Evolutionary conservation across 2,329 filamentous ascomycete species (phyloP), one percentile per base, ranked within the genome.

Genomic region (Zymoseptoria ardabiliae): DNA sequence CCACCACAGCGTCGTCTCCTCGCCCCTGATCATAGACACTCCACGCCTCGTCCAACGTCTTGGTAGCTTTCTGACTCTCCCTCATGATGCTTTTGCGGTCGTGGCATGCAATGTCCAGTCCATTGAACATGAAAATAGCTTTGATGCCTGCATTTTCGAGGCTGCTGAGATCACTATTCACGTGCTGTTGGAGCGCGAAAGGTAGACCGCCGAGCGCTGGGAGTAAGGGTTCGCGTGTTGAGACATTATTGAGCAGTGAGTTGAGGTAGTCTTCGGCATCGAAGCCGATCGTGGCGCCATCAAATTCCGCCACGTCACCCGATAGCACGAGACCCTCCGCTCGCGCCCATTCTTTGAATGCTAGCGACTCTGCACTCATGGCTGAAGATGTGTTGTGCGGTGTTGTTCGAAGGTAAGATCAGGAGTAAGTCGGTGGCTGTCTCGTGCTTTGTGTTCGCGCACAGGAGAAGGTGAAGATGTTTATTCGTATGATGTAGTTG

Each of bases 101-200:
- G 53, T 61, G 62, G 41, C 66, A 64, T 5, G 63, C 66, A 9
- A 66, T 52, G 48, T 91, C 85, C 69, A 96, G 84, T 41, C 94
- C 94, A 73, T 93, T 90, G 75, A 99, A 99, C 55, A 99, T 82
- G 73, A 99, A 97, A 63, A 95, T 78, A 1, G 90, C 90, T n/a
- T 80, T 84, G 56, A 96, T 87, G 20, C 84, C 83, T 3, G 68
- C 65, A 68, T 86, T 78, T 61, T 85, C 83, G 80, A 94, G 90
- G 60, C 80, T 79, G 61, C 88, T 82, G 28, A 99, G 79, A 67
- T 96, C 90, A 55, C 83, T 81, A 71, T 90, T 85, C 63, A 99
- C 87, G 69, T 87, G 65, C 78, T 80, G 74, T 84, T 84, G 70
- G 20, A 97, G 82, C 56, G 89, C 89, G 61, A 89, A 85, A 2